Conservation (phyloP, 148 eudicot species). For the Rhododendron kiyosumense region DNA sequence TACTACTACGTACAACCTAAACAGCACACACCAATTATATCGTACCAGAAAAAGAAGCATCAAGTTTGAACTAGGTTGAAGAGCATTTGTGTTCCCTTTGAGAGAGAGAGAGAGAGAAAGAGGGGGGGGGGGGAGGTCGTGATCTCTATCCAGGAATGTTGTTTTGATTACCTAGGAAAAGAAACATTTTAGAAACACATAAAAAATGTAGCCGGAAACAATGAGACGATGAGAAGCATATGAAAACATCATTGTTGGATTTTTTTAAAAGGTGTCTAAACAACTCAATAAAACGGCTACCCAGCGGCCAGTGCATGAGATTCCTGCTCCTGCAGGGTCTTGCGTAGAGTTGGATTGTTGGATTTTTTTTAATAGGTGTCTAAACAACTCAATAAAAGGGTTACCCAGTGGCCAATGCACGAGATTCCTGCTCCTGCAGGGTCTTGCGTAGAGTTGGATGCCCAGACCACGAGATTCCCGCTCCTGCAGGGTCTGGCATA, state of each 20-base stretch:
- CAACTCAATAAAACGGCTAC: background rate
- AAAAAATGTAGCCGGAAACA: background rate
- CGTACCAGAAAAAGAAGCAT: background rate
- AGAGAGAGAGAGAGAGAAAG: background rate
- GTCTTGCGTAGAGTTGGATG: background rate
- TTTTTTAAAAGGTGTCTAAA: background rate
- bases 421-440: too few species aligned
- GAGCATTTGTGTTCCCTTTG: background rate
- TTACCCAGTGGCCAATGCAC: too few species aligned
- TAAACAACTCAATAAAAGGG: too few species aligned
- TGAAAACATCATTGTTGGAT: background rate
- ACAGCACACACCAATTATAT: too few species aligned
- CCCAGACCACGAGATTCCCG: too few species aligned
- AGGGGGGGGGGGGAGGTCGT: background rate
- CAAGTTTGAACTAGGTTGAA: background rate
- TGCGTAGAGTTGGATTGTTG: too few species aligned
- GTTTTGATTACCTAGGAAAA: background rate
- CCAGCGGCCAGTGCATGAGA: background rate
- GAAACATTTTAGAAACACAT: background rate
- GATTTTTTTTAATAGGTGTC: too few species aligned
- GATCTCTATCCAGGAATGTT: background rate
- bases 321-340: background rate
- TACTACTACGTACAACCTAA: too few species aligned
- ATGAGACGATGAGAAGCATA: background rate
- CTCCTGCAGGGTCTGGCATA: background rate